These are phyloP conservation scores for Alternaria arborescens DNA, from an alignment of 2,329 filamentous ascomycete genomes.

Conservation along the genomic window DNA sequence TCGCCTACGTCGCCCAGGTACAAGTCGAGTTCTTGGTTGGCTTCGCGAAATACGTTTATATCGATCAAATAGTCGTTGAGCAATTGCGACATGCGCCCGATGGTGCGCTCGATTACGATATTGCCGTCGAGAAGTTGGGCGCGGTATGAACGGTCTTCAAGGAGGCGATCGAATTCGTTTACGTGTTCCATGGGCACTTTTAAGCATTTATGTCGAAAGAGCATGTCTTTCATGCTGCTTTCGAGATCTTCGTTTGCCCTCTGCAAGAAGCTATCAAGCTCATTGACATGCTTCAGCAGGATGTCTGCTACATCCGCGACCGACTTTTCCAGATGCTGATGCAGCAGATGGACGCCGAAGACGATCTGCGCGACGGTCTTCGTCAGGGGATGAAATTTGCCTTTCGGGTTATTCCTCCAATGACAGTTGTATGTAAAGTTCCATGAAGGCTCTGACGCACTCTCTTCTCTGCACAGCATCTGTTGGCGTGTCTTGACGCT, in stretches of 20 bases:
- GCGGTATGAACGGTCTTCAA: conserved; percentile 84
- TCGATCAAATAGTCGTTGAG: conserved; percentile 83
- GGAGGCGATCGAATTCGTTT: conserved; percentile 83
- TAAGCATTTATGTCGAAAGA: conserved; percentile 75
- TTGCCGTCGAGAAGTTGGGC: conserved; percentile 85
- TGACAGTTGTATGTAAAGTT: conserved; percentile 75
- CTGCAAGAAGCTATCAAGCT: conserved; percentile 90
- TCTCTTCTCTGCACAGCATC: conserved; percentile 65
- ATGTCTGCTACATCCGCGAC: conserved; percentile 88
- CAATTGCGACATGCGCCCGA: conserved; percentile 77
- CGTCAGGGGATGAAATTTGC: conserved; percentile 84
- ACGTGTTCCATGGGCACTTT: conserved; percentile 85
- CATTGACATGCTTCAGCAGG: conserved; percentile 89
- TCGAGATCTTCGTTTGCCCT: conserved; percentile 85
- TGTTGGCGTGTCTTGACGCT: conserved; percentile 47
- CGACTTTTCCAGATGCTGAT: conserved; percentile 86
- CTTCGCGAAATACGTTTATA: conserved; percentile 77
- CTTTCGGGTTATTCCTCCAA: conserved; percentile 79
- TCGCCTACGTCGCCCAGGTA: conserved; percentile 76
- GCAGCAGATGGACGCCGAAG: conserved; percentile 88
- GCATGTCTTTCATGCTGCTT: conserved; percentile 78
- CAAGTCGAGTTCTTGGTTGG: conserved; percentile 76
- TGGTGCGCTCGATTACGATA: conserved; percentile 88
- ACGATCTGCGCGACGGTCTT: conserved; percentile 93
- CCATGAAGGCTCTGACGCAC: conserved; percentile 71